Conservation (phyloP, 805 yeast species). For the Jamesozyma spencerorum region DNA sequence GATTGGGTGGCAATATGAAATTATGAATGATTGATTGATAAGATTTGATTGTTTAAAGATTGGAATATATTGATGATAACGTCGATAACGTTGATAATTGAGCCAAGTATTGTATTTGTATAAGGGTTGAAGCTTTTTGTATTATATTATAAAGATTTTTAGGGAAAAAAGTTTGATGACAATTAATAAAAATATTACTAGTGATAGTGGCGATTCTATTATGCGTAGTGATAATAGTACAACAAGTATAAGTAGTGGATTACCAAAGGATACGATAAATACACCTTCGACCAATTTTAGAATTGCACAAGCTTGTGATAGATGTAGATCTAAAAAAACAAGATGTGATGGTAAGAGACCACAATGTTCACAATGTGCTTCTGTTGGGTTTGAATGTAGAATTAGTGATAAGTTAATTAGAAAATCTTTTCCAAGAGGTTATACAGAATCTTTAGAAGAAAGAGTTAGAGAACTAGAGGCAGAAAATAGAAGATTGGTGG, state of each 20-base stretch:
- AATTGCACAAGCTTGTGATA: constrained; percentile 85
- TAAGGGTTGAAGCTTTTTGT: too few species aligned
- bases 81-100: too few species aligned
- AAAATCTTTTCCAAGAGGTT: constrained; percentile 84
- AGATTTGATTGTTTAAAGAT: too few species aligned
- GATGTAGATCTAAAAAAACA: constrained; percentile 69
- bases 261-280: neutral
- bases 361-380: constrained; percentile 71
- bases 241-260: neutral
- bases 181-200: neutral
- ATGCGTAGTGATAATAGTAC: constrained; percentile 1
- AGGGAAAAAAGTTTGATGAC: too few species aligned
- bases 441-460: constrained; percentile 83
- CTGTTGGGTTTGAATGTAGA: constrained; percentile 80
- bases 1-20: too few species aligned
- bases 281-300: constrained; percentile 37
- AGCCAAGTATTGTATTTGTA: too few species aligned
- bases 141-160: too few species aligned
- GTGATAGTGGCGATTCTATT: neutral
- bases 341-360: constrained; percentile 64
- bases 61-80: too few species aligned
- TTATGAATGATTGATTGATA: too few species aligned
- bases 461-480: constrained; percentile 78
- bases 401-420: constrained; percentile 81
- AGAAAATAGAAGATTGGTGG: constrained; percentile 62